Evolutionary conservation across 306 rosid species (phyloP), one percentile per base, ranked within the genome.

Genomic region (Trifolium dubium): DNA sequence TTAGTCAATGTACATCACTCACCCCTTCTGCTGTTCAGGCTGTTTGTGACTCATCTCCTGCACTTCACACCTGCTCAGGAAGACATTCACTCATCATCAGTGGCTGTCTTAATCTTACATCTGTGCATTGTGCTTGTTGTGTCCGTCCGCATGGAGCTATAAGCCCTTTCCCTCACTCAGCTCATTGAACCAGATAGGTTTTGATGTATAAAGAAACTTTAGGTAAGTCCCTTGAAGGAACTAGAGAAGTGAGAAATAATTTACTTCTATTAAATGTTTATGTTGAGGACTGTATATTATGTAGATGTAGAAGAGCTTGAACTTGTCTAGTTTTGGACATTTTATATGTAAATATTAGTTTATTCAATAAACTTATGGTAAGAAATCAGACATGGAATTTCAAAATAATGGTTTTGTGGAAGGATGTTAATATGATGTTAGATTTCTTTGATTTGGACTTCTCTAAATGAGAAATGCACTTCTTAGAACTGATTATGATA

Each of bases 1-100:
- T 94, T 31, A 89, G 99, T 85, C 99, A 94, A 75, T 94, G 99
- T 78, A 94, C 96, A 0, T 90, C 99, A 6, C 99, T 94, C 46
- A 94, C 99, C 0, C 99, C 97, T 13, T 75, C 90, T 0, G 99
- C 96, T 6, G 97, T 92, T 37, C 99, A 94, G 67, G 96, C 96
- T 2, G 86, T 94, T 12, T 94, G 99, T 35, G 92, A 94, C 70
- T 87, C 97, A 2, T 94, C 74, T 72, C 99, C 99, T 0, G 71
- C 88, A 0, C 96, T 94, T 28, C 97, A 94, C 78, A 94, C 99
- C 30, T 92, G 99, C 79, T 88, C 93, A 0, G 93, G 96, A 14
- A 85, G 96, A 77, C 95, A 92, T 40, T 88, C 99, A 10, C 99
- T 94, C 82, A 87, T 88, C 75, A 92, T 80, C 80, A 89, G 99